phyloP scores from a whole-genome alignment of 176 grass and related monocot species.

The Secale cereale region DNA sequence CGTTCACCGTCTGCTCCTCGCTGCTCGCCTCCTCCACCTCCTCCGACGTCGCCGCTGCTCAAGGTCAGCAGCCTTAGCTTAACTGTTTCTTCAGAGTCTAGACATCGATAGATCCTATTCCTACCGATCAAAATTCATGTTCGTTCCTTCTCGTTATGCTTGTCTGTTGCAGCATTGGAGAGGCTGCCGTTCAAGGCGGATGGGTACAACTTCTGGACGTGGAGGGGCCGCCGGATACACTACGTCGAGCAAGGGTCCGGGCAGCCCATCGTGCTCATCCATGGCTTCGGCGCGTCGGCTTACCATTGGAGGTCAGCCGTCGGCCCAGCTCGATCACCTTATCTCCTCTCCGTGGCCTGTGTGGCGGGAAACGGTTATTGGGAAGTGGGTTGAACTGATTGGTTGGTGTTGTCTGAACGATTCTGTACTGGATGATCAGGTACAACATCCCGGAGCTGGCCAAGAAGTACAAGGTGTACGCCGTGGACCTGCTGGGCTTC shows the following conservation, averaged over 20 bases:
- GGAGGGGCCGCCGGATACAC: slow-evolving; percentile 83
- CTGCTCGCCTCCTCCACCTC: slow-evolving; percentile 32
- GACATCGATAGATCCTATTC: not conserved
- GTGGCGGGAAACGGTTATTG: not conserved
- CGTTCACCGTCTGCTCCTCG: slow-evolving; percentile 69
- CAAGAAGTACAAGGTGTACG: slow-evolving; percentile 95
- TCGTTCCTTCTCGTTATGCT: not conserved
- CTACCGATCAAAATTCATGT: not conserved
- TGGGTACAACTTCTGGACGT: slow-evolving; percentile 95
- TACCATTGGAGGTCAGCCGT: slow-evolving; percentile 82
- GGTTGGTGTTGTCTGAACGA: not conserved
- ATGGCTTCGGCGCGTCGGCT: slow-evolving; percentile 94
- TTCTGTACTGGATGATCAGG: slow-evolving; percentile 21
- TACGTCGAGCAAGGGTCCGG: slow-evolving; percentile 82
- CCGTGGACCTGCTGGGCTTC: slow-evolving; percentile 90
- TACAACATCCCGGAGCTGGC: slow-evolving; percentile 96
- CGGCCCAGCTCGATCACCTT: not conserved
- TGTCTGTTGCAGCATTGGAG: slow-evolving; percentile 54
- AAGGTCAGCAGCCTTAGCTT: slow-evolving; percentile 19
- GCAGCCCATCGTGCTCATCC: slow-evolving; percentile 73
- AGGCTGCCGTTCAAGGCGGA: slow-evolving; percentile 77
- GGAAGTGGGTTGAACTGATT: not conserved
- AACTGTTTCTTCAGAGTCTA: not conserved
- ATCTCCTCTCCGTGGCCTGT: not conserved
- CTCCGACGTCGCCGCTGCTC: slow-evolving; percentile 33